Evolutionary conservation across 768 basidiomycete species (phyloP), one percentile per base, ranked within the genome.

Genomic region (Suillus spraguei): DNA sequence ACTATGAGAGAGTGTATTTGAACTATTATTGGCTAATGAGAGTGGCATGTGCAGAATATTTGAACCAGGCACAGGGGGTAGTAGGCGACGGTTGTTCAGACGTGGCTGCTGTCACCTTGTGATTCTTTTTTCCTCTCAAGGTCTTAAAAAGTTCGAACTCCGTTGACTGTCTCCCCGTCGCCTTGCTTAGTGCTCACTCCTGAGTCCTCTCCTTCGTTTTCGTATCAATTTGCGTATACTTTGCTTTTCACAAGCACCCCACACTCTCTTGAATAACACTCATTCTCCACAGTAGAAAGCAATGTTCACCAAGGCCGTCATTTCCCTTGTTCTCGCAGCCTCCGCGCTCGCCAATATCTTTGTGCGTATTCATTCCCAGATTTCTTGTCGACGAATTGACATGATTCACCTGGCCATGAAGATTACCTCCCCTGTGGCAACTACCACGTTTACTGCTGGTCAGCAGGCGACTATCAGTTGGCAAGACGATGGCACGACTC

Each of bases 291-390:
- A 24, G 32, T 42, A n/a, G 5, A n/a, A 52, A 61, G 77, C 72
- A 72, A 88, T 89, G 87, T 81, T 89, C 76, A 68, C 78, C 64
- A 78, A 83, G 60, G 68, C 76, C 60, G 47, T 87, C 66, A 67
- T 86, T 65, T 66, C 83, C 64, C 79, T 89, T 66, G 80, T 82
- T 62, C 76, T 87, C 64, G 79, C 83, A 60, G 78, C 83, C 38
- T 82, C 85, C 52, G 82, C 83, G 33, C 72, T 85, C 59, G 89
- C 85, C 53, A 84, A 69, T 56, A 78, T 89, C 66, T 87, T 79
- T 66, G 89, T 90, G 70, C 49, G 83, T 42, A 54, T 44, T 52
- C 28, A 9, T 17, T 33, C 32, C 1, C 32, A 5, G 28, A 32
- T 32, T 33, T 17, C 17, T 58, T 24, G 33, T 46, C 10, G n/a